These are phyloP conservation scores for Malus domestica DNA, from an alignment of 306 rosid genomes.

Conservation along the genomic window ASM211411v1 NC_041803.1:4531001-4531500, in stretches of 20 bases:
- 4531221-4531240: not conserved
- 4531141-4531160: no score
- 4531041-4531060: not conserved
- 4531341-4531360: not conserved
- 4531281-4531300: not conserved
- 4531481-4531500: conserved; percentile 13
- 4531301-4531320: not conserved
- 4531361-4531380: no score
- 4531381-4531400: conserved; percentile 48
- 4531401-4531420: conserved; percentile 38
- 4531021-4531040: not conserved
- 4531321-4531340: not conserved
- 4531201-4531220: no score
- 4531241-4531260: not conserved
- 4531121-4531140: no score
- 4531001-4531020: not conserved
- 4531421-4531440: conserved; percentile 31
- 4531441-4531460: conserved; percentile 34
- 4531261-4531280: not conserved
- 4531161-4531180: not conserved
- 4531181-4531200: not conserved
- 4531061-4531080: not conserved
- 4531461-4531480: not conserved
- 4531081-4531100: no score
- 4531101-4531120: no score